Base-by-base conservation (phyloP, 257 asterid species). In the Plantago ovata region DNA sequence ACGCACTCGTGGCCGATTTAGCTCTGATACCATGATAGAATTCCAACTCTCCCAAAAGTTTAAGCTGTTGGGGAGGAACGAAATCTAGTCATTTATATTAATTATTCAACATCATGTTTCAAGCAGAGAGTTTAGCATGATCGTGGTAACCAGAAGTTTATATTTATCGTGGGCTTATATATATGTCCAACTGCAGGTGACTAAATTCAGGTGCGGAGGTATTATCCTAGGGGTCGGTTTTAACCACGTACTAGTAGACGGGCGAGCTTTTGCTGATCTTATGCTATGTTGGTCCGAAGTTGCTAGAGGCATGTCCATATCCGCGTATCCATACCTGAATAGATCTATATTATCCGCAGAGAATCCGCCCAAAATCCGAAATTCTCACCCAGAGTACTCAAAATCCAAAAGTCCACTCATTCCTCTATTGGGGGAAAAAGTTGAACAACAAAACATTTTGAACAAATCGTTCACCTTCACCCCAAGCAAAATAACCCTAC, bases 181-280 rank as follows among this genome's bases (percentile, higher is more conserved):
- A 1, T 8, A 3, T n/a, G 23, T 3, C 55, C 20, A 21, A 59
- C 44, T 47, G 10, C 36, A 60, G 65, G 65, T 60, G 38, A 60
- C 65, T 14, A 47, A 23, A 28, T 47, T 60, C 56, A 60, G 46
- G 13, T 47, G 65, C 33, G 56, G 65, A 6, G 55, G 65, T 14
- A 33, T 60, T 2, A 47, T 60, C 32, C 47, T 60, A n/a, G 65
- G 65, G n/a, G 46, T 60, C 3, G 43, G 46, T 28, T 60, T 60
- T 21, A 60, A 60, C 44, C 65, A 60, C 12, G 14, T 48, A 46
- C 9, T 60, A 11, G 43, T 47, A 13, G 65, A 60, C 32, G 56
- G 41, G 14, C 42, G 54, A 60, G 46, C 56, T 12, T 60, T 60
- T 20, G 44, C 65, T 8, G 46, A 47, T 33, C 38, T 60, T 13